These are phyloP conservation scores for Geosmithia flava DNA, from an alignment of 2,329 filamentous ascomycete species.

Conservation along the genomic window DNA sequence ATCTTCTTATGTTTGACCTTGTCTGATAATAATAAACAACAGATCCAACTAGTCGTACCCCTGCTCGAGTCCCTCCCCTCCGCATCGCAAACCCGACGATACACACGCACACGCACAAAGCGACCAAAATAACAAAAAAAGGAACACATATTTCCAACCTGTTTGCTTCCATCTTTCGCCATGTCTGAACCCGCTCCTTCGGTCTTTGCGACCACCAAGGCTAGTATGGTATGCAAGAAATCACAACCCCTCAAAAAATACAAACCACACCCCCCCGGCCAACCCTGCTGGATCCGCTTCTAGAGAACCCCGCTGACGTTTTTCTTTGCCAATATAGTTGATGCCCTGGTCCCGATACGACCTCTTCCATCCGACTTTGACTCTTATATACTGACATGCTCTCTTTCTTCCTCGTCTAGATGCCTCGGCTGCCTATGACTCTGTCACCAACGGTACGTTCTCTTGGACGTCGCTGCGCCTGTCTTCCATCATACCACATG, in stretches of 20 bases:
- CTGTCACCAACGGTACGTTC: background rate
- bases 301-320: background rate
- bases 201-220: constrained; percentile 32
- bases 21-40: background rate
- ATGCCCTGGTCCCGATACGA: too few species aligned
- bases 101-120: background rate
- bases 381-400: too few species aligned
- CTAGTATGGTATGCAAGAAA: constrained; percentile 34
- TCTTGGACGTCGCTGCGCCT: background rate
- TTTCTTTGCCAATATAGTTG: background rate
- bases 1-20: background rate
- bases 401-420: background rate
- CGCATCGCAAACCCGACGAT: background rate
- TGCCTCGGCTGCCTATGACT: background rate
- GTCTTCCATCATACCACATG: constrained; percentile 2
- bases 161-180: background rate
- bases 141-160: background rate
- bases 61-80: background rate
- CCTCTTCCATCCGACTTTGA: too few species aligned
- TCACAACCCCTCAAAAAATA: background rate
- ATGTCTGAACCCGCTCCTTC: constrained; percentile 24
- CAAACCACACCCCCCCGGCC: background rate
- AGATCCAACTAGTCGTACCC: background rate
- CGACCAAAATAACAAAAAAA: background rate
- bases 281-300: background rate